phyloP scores from a whole-genome alignment of 495 filamentous ascomycete species.

The Lophiostoma macrostomum region DNA sequence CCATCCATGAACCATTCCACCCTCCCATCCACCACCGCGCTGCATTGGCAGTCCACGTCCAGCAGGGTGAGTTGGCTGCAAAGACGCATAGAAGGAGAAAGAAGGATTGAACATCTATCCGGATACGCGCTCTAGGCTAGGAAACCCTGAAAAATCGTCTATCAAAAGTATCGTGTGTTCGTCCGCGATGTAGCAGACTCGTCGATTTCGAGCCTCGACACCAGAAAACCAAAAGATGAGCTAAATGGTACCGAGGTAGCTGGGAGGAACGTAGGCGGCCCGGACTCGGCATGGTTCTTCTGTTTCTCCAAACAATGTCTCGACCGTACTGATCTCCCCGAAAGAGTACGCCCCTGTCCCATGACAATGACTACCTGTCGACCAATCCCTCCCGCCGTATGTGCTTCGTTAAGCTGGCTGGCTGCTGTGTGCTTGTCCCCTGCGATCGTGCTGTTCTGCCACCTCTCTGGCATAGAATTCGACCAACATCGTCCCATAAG shows the following conservation, averaged over 20 bases:
- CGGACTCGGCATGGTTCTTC: too few relatives aligned
- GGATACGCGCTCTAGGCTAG: background rate
- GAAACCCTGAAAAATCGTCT: constrained; percentile 1
- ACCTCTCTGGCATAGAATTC: constrained; percentile 97
- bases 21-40: background rate
- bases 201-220: background rate
- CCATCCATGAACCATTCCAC: too few relatives aligned
- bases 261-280: too few relatives aligned
- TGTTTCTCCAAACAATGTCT: too few relatives aligned
- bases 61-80: background rate
- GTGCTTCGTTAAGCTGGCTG: background rate
- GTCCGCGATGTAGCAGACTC: background rate
- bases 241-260: too few relatives aligned
- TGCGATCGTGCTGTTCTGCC: constrained; percentile 58
- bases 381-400: background rate
- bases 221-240: background rate
- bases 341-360: too few relatives aligned
- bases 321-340: too few relatives aligned
- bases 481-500: constrained; percentile 97
- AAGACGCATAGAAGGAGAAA: background rate
- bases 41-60: background rate
- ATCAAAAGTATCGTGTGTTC: constrained; percentile 10
- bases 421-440: background rate
- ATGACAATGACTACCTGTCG: background rate
- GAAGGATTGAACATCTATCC: constrained; percentile 14